Evolutionary conservation across 306 rosid genomes (phyloP).

Genomic region (Cicer cuneatum): DNA sequence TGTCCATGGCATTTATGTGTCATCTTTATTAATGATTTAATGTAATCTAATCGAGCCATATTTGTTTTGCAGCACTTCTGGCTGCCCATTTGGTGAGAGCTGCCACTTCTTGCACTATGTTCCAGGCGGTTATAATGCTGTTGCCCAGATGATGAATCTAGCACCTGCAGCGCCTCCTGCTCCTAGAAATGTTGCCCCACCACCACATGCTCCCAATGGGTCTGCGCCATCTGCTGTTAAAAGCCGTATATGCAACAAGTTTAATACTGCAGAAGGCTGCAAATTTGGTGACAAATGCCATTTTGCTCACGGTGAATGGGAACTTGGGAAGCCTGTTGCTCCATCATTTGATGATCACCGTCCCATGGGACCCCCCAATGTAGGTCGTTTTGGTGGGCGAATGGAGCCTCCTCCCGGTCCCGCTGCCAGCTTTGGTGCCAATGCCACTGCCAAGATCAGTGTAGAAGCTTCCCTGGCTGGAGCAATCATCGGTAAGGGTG

Average conservation of each 20-base stretch:
- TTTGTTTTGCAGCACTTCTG: constrained; percentile 77
- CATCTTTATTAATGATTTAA: constrained; percentile 10
- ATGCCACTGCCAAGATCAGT: constrained; percentile 93
- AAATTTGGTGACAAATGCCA: constrained; percentile 95
- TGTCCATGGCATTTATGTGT: not conserved
- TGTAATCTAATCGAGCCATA: constrained; percentile 48
- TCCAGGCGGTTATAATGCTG: constrained; percentile 92
- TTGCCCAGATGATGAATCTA: constrained; percentile 91
- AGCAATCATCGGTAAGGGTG: constrained; percentile 97
- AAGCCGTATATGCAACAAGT: constrained; percentile 82
- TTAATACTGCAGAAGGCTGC: constrained; percentile 87
- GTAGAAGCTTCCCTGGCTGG: constrained; percentile 95
- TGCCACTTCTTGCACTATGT: constrained; percentile 95
- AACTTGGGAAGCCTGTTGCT: constrained; percentile 71
- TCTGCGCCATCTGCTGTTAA: constrained; percentile 61
- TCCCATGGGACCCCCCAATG: constrained; percentile 55
- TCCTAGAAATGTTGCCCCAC: constrained; percentile 62
- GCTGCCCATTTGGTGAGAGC: constrained; percentile 95
- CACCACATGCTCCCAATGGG: constrained; percentile 66
- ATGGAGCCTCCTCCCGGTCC: constrained; percentile 73
- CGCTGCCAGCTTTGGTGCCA: constrained; percentile 83
- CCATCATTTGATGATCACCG: constrained; percentile 71
- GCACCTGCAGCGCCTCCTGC: constrained; percentile 65
- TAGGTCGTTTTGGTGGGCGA: constrained; percentile 57
- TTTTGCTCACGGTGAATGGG: constrained; percentile 99